Base-by-base conservation (phyloP, 441 rosid genomes). In the Aleurites moluccanus region DNA sequence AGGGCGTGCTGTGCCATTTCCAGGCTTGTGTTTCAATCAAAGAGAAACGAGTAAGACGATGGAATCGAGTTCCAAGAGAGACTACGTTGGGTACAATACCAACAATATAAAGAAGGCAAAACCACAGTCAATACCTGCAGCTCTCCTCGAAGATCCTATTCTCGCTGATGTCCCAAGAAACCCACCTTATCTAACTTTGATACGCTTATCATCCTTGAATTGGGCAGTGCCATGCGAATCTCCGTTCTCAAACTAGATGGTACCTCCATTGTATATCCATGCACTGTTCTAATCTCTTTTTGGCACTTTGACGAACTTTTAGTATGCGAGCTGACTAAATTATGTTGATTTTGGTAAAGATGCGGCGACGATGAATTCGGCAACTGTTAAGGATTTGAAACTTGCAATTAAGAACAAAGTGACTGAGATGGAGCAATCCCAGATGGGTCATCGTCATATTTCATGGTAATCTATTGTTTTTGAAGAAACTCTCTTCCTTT, bases 181-280 rank as follows among this genome's bases (percentile, higher is more conserved):
- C 95, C 98, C 35, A 80, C 88, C 44, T 81, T 93, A 45, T 84
- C 85, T 3, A 94, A 95, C 61, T 95, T 93, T 61, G 94, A 93
- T 81, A 88, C 93, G 64, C 92, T 95, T 70, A 85, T 89, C 75
- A 89, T 90, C 81, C 92, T 90, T 64, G 98, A 93, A 72, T 67
- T 90, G 45, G 98, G 98, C 71, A 90, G 96, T 73, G 99, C 98
- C 63, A 95, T 92, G 97, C 92, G 98, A 69, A 82, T 94, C 80
- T 92, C 90, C 61, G 57, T 91, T 79, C 79, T 87, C 77, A 90
- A 86, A 70, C 86, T 92, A 61, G 97, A 90, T 57, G 90, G 91
- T 80, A 74, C 90, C 55, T 82, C 86, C 27, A 82, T 92, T 4
- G 96, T n/a, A 98, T 94, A 85, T 20, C 52, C 16, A 49, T 20